A percentile compares a stretch with the other conserved stretches of the same genome.
Conservation (phyloP, 148 eudicot genomes). For the Fagopyrum tataricum region DNA sequence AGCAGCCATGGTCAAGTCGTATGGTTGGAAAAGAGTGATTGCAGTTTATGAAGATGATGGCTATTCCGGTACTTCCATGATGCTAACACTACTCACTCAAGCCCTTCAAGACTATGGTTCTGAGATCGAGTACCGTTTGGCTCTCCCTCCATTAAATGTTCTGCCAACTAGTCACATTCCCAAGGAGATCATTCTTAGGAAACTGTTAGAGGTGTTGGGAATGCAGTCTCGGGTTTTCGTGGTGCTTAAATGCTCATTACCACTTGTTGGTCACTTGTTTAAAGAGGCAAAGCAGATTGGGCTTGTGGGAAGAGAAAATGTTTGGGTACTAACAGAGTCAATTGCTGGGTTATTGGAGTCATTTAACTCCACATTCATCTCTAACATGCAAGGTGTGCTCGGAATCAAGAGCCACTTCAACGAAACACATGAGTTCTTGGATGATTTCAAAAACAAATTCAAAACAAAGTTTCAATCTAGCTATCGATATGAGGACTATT, state of each 20-base stretch:
- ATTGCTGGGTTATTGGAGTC: conserved; percentile 29
- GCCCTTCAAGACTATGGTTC: conserved; percentile 26
- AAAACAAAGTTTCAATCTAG: conserved; percentile 8
- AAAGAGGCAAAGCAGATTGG: conserved; percentile 33
- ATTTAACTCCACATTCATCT: conserved; percentile 23
- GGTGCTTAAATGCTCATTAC: conserved; percentile 34
- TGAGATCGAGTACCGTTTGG: conserved; percentile 28
- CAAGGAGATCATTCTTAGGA: conserved; percentile 19
- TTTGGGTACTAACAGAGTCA: conserved; percentile 30
- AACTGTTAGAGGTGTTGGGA: conserved; percentile 21
- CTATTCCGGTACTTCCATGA: conserved; percentile 26
- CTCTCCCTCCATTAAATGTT: conserved; percentile 24
- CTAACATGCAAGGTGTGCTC: conserved; percentile 34
- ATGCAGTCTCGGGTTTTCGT: conserved; percentile 43
- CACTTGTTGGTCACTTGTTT: conserved; percentile 25
- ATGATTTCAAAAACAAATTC: conserved; percentile 21
- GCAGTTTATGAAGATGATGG: conserved; percentile 33
- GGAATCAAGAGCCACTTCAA: conserved; percentile 28
- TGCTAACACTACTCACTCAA: conserved; percentile 23
- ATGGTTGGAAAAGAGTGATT: conserved; percentile 38
- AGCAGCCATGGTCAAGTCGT: conserved; percentile 24
- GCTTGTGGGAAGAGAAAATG: conserved; percentile 36
- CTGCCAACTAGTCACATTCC: conserved; percentile 15
- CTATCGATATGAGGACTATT: conserved; percentile 23
- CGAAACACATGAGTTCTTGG: conserved; percentile 16